phyloP scores from a whole-genome alignment of 2,329 filamentous ascomycete species.

The Talaromyces albobiverticillius region DNA sequence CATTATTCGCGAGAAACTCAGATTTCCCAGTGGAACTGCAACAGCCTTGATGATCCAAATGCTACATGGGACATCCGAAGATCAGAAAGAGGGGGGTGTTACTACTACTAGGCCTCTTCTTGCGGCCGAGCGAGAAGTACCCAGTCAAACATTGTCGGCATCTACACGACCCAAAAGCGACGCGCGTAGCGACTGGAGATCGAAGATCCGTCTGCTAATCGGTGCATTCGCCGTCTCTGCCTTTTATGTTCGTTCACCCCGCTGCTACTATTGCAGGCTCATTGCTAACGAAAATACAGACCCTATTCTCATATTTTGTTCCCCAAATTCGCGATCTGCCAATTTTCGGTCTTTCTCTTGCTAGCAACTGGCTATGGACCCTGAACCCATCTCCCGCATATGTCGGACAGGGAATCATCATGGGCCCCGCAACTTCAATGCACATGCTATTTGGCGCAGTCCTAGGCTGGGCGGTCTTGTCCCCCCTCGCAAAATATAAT shows the following conservation, averaged over 20 bases:
- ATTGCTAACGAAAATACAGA: conserved; percentile 52
- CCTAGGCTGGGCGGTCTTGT: conserved; percentile 86
- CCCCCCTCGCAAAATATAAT: conserved; percentile 77
- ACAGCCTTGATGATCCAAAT: conserved; percentile 92
- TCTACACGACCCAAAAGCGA: conserved; percentile 28
- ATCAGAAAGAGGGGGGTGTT: conserved; percentile 28
- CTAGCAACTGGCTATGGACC: conserved; percentile 86
- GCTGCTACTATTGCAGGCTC: neutral
- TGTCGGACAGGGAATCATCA: conserved; percentile 95
- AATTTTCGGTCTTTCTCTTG: conserved; percentile 72
- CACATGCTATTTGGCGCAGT: conserved; percentile 93
- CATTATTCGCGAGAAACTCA: conserved; percentile 86
- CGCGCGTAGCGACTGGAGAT: conserved; percentile 56
- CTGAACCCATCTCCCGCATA: conserved; percentile 97
- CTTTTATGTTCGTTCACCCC: conserved; percentile 41
- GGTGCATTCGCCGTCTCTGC: conserved; percentile 61
- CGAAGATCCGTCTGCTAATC: conserved; percentile 59
- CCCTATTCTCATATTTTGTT: conserved; percentile 84
- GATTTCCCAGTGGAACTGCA: conserved; percentile 92
- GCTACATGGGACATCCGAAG: conserved; percentile 64
- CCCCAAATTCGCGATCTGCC: conserved; percentile 83
- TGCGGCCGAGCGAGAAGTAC: neutral
- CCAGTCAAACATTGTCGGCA: neutral
- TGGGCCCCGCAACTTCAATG: conserved; percentile 91
- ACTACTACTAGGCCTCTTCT: neutral